Percentiles rank a stretch among this genome's conserved stretches.
Evolutionary conservation across 148 eudicot genomes (phyloP).

Genomic region (Chenopodium suecicum): DNA sequence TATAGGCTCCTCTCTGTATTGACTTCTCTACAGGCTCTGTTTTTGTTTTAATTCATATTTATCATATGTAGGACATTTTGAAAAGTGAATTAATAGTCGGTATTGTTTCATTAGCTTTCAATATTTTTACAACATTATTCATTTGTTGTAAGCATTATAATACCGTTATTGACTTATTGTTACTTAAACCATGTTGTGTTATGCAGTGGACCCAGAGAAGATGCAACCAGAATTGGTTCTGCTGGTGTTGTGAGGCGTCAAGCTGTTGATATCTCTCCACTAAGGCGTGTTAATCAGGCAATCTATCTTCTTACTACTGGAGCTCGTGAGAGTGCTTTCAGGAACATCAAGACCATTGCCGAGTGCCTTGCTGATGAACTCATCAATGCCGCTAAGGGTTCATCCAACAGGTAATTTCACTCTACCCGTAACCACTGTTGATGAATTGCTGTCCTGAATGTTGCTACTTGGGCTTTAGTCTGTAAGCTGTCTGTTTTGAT

Average conservation of each 20-base stretch:
- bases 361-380: conserved; percentile 42
- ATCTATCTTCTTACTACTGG: conserved; percentile 37
- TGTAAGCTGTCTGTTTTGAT: background rate
- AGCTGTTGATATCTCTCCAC: conserved; percentile 40
- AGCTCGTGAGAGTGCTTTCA: conserved; percentile 41
- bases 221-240: conserved; percentile 41
- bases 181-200: background rate
- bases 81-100: too few relatives aligned
- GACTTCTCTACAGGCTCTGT: background rate
- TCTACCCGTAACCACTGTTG: background rate
- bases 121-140: too few relatives aligned
- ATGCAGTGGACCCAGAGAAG: conserved; percentile 37
- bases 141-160: too few relatives aligned
- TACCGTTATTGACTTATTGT: too few relatives aligned
- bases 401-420: conserved; percentile 33
- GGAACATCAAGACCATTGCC: conserved; percentile 40
- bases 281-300: conserved; percentile 39
- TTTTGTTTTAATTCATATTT: background rate
- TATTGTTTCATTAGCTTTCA: too few relatives aligned
- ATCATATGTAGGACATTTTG: background rate
- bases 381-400: conserved; percentile 41
- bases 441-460: background rate
- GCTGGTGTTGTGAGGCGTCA: conserved; percentile 47
- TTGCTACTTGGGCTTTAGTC: background rate
- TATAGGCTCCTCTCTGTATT: background rate